phyloP scores from a whole-genome alignment of 306 rosid species.

The Adenanthera pavonina region DNA sequence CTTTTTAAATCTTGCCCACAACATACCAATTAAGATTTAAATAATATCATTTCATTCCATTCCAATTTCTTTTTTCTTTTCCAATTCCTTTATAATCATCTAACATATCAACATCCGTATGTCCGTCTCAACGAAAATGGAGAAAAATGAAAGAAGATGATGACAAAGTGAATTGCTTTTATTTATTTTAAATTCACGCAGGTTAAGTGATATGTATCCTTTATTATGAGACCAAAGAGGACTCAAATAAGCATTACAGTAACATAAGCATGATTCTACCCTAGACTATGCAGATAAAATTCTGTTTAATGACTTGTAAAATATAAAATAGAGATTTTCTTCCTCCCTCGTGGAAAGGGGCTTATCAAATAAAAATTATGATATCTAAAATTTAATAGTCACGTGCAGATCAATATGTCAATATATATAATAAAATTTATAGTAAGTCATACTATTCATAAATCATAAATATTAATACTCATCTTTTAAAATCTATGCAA shows the following conservation, averaged over 20 bases:
- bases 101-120: too few relatives aligned
- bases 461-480: neutral
- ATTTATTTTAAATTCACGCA: neutral
- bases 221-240: neutral
- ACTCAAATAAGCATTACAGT: conserved; percentile 19
- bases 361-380: neutral
- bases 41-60: too few relatives aligned
- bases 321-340: neutral
- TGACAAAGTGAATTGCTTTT: neutral
- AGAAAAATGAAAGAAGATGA: neutral
- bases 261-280: neutral
- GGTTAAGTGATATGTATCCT: neutral
- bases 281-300: conserved; percentile 20
- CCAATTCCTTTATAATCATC: too few relatives aligned
- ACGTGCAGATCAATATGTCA: neutral
- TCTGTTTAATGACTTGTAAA: neutral
- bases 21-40: too few relatives aligned
- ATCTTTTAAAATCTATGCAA: neutral
- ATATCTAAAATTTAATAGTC: neutral
- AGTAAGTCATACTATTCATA: too few relatives aligned
- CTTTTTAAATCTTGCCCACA: too few relatives aligned
- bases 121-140: too few relatives aligned
- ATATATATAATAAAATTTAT: too few relatives aligned
- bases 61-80: too few relatives aligned
- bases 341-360: neutral